Base-by-base conservation (phyloP, 2,329 filamentous ascomycete genomes). In the Fusarium sacchari region DNA sequence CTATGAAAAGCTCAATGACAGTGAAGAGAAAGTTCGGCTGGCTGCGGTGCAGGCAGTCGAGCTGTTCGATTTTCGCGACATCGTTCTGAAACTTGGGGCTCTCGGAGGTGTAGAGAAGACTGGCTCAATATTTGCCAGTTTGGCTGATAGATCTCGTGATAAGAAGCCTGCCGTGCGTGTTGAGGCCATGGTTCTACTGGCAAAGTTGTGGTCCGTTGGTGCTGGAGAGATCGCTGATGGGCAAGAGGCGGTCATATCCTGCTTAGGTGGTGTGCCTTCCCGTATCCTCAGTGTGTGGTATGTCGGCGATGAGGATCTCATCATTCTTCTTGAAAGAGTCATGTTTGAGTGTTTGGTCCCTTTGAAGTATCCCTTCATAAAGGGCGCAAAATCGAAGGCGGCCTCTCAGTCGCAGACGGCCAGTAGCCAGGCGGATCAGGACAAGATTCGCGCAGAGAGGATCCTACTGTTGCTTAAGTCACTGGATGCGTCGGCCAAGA, bases 141-240 rank as follows among this genome's bases (percentile, higher is more conserved):
- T 99, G 32, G 94, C 94, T 34, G 95, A 98, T 79, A 90, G 96
- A 72, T 94, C 94, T 74, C 94, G 95, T 76, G 97, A 99, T 83
- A 92, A 92, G 71, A 96, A 93, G 80, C 89, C 92, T 20, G 86
- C 89, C 46, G 94, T 99, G 17, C 93, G 96, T 64, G 91, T 93
- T 43, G 94, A 96, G 76, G 95, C 94, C 30, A 97, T 97, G 89
- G 92, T 91, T 57, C 87, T 97, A 14, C 85, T 98, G 3, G 94
- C 90, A 17, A 94, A 92, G 70, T 91, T 98, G 34, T 99, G 96
- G 96, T 95, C 94, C n/a, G 95, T 97, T 24, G 96, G 94, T 18
- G 90, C 92, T 24, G 94, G 94, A 24, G 95, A 97, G 77, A 93
- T 99, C 76, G 91, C 94, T 30, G 90, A 92, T 59, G 94, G 94